Conservation (phyloP, 768 basidiomycete species). For the Tulasnella sp. region DNA sequence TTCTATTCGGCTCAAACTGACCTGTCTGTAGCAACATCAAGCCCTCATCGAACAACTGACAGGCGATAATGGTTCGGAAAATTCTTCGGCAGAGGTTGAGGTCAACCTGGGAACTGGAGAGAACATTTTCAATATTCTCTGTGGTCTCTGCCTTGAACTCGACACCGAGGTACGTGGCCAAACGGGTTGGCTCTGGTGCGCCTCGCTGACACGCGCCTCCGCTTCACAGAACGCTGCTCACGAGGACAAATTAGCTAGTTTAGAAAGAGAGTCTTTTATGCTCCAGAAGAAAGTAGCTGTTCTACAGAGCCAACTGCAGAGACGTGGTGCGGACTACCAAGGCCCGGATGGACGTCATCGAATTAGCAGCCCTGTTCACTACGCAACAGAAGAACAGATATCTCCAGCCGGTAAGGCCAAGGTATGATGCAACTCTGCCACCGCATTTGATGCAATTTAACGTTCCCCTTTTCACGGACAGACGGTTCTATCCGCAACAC, state of each 20-base stretch:
- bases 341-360: background rate
- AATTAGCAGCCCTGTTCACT: background rate
- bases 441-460: background rate
- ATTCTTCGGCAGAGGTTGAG: background rate
- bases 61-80: background rate
- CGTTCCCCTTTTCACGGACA: background rate
- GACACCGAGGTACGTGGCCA: background rate
- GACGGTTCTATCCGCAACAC: background rate
- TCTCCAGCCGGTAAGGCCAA: background rate
- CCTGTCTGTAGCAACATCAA: background rate
- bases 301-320: background rate
- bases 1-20: background rate
- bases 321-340: background rate
- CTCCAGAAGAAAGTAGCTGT: background rate
- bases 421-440: background rate
- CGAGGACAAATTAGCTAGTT: background rate
- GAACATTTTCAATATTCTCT: background rate
- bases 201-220: background rate
- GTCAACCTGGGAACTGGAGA: background rate
- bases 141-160: conserved; percentile 10
- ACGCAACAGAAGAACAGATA: background rate
- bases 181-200: too few relatives aligned
- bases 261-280: background rate
- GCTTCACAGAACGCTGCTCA: background rate
- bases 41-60: background rate